Percentiles rank a stretch among this genome's conserved stretches.
Evolutionary conservation across 2,329 filamentous ascomycete genomes (phyloP).

Genomic region (Pseudogymnoascus sp.): DNA sequence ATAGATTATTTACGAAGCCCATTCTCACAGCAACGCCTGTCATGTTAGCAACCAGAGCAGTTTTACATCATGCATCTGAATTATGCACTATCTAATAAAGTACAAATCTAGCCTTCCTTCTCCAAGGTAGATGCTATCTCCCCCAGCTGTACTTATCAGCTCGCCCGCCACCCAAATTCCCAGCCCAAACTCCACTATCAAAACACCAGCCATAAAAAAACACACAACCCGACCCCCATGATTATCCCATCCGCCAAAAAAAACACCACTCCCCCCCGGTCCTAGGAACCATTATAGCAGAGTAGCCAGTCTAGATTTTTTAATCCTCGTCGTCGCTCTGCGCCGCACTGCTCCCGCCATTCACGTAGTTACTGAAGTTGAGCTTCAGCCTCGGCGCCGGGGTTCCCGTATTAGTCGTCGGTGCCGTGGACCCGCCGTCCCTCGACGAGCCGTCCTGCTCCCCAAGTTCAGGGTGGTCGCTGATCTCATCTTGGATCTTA

Average conservation of each 20-base stretch:
- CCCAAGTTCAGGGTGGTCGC: slow-evolving; percentile 45
- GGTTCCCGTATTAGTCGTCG: slow-evolving; percentile 52
- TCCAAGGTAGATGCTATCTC: slow-evolving; percentile 6
- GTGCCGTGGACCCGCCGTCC: slow-evolving; percentile 32
- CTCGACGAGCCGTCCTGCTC: slow-evolving; percentile 39
- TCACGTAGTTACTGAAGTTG: slow-evolving; percentile 40
- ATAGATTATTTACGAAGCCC: neutral
- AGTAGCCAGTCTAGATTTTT: slow-evolving; percentile 9
- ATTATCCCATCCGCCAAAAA: neutral
- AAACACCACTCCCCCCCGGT: slow-evolving; percentile 6
- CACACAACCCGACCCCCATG: neutral
- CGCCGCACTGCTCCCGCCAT: slow-evolving; percentile 33
- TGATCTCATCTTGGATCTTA: slow-evolving; percentile 44
- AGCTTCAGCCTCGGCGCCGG: slow-evolving; percentile 56
- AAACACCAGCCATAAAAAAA: slow-evolving; percentile 8
- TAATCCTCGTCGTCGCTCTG: slow-evolving; percentile 45
- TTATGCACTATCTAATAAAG: slow-evolving; percentile 23
- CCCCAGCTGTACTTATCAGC: slow-evolving; percentile 8
- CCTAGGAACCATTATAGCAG: slow-evolving; percentile 6
- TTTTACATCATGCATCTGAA: slow-evolving; percentile 7
- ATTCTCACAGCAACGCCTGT: neutral
- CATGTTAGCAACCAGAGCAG: neutral
- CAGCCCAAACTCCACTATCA: neutral
- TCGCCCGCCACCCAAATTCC: neutral
- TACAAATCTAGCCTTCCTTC: slow-evolving; percentile 24